Conservation (phyloP, 2,329 filamentous ascomycete genomes). For the Trichothecium roseum region DNA sequence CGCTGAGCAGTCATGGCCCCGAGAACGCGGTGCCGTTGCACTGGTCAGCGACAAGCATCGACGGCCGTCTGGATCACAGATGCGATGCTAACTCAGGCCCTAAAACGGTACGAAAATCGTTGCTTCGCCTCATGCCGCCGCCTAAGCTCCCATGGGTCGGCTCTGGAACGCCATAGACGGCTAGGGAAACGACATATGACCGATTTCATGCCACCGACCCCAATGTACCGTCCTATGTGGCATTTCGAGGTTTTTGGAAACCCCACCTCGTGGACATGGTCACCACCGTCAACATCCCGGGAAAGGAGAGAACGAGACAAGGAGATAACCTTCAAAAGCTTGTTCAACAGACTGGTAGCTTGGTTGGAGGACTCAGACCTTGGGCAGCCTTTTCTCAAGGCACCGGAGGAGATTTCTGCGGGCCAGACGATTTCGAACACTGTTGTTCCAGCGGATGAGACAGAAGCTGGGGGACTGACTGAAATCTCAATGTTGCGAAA, state of each 20-base stretch:
- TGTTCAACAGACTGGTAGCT: slow-evolving; percentile 16
- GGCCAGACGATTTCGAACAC: slow-evolving; percentile 4
- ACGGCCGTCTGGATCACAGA: slow-evolving; percentile 21
- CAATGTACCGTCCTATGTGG: slow-evolving; percentile 31
- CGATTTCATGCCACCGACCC: slow-evolving; percentile 31
- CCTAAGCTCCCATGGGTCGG: slow-evolving; percentile 37
- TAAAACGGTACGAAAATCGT: slow-evolving; percentile 18
- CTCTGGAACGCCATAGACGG: slow-evolving; percentile 43
- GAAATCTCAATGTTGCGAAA: too few species aligned
- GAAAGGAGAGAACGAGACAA: slow-evolving; percentile 13
- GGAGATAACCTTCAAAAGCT: slow-evolving; percentile 7
- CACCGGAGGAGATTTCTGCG: slow-evolving; percentile 2
- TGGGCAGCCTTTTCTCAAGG: slow-evolving; percentile 10
- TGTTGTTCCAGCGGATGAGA: not conserved
- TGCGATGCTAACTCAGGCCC: slow-evolving; percentile 18
- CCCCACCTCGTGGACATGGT: slow-evolving; percentile 40
- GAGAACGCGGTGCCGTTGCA: slow-evolving; percentile 14
- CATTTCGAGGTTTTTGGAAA: slow-evolving; percentile 32
- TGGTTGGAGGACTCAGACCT: slow-evolving; percentile 16
- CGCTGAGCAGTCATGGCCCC: slow-evolving; percentile 3
- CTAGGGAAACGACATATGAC: slow-evolving; percentile 44
- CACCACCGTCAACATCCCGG: slow-evolving; percentile 29
- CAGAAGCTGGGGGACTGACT: not conserved
- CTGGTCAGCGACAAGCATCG: slow-evolving; percentile 9
- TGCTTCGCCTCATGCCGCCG: slow-evolving; percentile 12